Evolutionary conservation across 1,139 yeast species (phyloP), one percentile per base, ranked within the genome.

Genomic region (Sugiyamaella sp.): DNA sequence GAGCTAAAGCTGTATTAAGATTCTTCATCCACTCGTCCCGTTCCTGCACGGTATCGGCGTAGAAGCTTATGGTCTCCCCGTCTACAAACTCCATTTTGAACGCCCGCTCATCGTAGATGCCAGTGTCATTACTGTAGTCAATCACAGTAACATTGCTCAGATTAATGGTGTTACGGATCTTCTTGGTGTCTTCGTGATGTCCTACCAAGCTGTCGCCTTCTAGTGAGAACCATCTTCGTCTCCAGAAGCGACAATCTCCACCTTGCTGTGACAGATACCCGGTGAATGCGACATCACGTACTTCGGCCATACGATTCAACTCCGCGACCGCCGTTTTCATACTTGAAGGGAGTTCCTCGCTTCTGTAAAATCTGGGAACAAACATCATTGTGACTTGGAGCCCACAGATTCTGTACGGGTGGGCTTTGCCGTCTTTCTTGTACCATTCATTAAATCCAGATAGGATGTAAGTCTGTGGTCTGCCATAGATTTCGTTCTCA

Each of bases 361-460:
- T 70, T 5, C 70, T 69, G 53, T 73, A 76, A 1, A 74, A 69
- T 59, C 80, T 74, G 21, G 87, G 87, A 51, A 90, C 74, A 66
- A 76, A 91, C 66, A 91, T 74, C 86, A 89, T 83, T 53, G 84
- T 82, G 21, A 87, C 81, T 62, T 85, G 85, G 51, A 91, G 70
- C 46, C 80, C 80, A 10, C 88, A 95, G 57, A 87, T 78, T 40
- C 79, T 73, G 65, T 84, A 84, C 1, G 95, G 88, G 20, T 77
- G 73, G 44, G 50, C 49, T 14, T 53, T 51, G 22, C 74, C 70
- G 33, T 22, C 33, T 29, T 44, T 52, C 19, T 17, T 22, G 40
- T 60, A 85, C 97, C 97, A 91, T 68, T 89, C 96, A 66, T 89
- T 89, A 69, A 81, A 81, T 63, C 95, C 78, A 10, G 85, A 81